Base-by-base conservation (phyloP, 208 protist genomes). In the Trypanosoma conorhini region DNA sequence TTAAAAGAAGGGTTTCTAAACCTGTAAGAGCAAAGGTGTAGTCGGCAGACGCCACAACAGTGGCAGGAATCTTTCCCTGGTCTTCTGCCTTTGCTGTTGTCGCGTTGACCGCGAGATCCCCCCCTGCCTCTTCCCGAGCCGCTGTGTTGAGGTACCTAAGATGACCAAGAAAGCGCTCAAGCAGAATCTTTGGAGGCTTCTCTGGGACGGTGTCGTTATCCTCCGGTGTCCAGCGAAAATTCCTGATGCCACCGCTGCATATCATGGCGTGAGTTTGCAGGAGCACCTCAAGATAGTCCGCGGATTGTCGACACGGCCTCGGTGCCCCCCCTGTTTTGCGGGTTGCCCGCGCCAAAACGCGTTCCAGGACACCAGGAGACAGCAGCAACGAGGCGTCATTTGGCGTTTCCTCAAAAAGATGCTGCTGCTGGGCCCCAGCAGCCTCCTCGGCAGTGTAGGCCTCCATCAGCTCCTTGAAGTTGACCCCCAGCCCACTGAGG, bases 191-290 rank as follows among this genome's bases (percentile, higher is more conserved):
- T 13, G 81, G 77, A 22, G 64, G 67, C 64, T 88, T 94, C 48
- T 89, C 83, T 35, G 81, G 72, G 19, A 92, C 56, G 21, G 7
- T 22, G 60, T 73, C 62, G 62, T 73, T 79, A 48, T 74, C 64
- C 54, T 79, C 62, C 9, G 79, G 72, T 13, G 51, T 62, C 79
- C 81, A 92, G 13, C 64, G 69, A 68, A 73, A 78, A 19, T 91
- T 81, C 17, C 74, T 77, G 30, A 94, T 77, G 5, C 81, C 77
- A 7, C 89, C 89, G 24, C 48, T 30, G 48, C 77, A 82, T 56
- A 89, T 74, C 77, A 89, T 82, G 5, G 76, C 73, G 62, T 92
- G 89, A 22, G 75, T 80, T 62, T 92, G 86, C 42, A 92, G 65
- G n/a, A 87, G 68, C 35, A 89, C 56, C 65, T 87, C 79, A 31